Conservation (phyloP, 306 rosid genomes). For the Dicorynia guianensis region DNA sequence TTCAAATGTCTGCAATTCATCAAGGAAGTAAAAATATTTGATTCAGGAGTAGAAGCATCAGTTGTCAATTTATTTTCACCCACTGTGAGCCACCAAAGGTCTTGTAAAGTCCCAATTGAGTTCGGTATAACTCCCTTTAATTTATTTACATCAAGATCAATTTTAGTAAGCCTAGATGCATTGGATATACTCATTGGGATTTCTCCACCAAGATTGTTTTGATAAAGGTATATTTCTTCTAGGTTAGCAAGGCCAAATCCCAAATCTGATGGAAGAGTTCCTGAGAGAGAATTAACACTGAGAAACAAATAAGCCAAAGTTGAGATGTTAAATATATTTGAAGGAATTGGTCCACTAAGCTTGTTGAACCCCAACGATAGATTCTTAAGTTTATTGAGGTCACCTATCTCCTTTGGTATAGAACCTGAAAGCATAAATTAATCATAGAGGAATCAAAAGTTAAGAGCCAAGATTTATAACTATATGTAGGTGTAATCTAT, state of each 20-base stretch:
- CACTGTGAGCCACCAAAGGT: slow-evolving; percentile 3
- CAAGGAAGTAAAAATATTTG: slow-evolving; percentile 18
- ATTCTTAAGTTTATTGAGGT: slow-evolving; percentile 3
- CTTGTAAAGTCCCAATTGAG: slow-evolving; percentile 24
- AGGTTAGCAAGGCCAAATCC: not conserved
- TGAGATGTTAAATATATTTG: too few species aligned
- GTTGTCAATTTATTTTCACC: slow-evolving; percentile 27
- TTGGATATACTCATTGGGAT: slow-evolving; percentile 38
- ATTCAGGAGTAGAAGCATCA: slow-evolving; percentile 22
- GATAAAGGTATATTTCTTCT: not conserved
- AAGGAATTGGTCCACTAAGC: slow-evolving; percentile 35
- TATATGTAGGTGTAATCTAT: too few species aligned
- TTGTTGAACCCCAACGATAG: not conserved
- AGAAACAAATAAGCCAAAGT: slow-evolving; percentile 17
- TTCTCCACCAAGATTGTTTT: slow-evolving; percentile 10
- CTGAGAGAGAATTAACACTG: slow-evolving; percentile 31
- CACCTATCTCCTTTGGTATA: slow-evolving; percentile 41
- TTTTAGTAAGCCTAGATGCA: not conserved
- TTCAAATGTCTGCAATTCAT: too few species aligned
- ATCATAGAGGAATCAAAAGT: not conserved
- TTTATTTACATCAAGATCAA: not conserved
- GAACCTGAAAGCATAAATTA: slow-evolving; percentile 35
- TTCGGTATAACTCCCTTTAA: slow-evolving; percentile 28
- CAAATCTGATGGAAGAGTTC: slow-evolving; percentile 37
- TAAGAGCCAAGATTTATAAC: too few species aligned